These are phyloP conservation scores for Dictyostelium intermedium DNA, from an alignment of 78 protist species.

Conservation along the genomic window DNA sequence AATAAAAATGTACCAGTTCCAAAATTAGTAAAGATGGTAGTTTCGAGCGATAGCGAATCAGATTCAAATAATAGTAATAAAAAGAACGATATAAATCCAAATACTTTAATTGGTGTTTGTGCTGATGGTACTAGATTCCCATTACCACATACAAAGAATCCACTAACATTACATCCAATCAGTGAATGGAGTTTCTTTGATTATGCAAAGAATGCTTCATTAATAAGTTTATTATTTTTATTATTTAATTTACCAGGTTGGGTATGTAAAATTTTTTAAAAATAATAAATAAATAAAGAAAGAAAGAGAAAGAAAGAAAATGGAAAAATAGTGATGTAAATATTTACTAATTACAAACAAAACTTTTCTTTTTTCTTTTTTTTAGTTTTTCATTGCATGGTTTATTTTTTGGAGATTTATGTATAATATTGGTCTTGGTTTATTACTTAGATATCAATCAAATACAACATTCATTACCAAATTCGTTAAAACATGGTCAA, in stretches of 20 bases:
- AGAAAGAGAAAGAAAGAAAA: neutral
- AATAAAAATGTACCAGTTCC: neutral
- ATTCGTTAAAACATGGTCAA: neutral
- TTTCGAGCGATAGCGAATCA: slow-evolving; percentile 45
- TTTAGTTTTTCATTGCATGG: slow-evolving; percentile 57
- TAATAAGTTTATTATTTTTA: slow-evolving; percentile 46
- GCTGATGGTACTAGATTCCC: slow-evolving; percentile 68
- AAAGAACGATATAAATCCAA: neutral
- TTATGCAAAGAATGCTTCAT: slow-evolving; percentile 77
- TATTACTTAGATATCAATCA: slow-evolving; percentile 81
- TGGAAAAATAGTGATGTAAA: neutral
- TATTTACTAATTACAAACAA: no score
- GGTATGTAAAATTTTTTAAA: slow-evolving; percentile 25
- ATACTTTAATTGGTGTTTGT: slow-evolving; percentile 40
- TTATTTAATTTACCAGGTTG: slow-evolving; percentile 76
- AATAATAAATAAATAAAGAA: neutral
- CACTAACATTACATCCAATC: slow-evolving; percentile 72
- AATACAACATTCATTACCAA: slow-evolving; percentile 21
- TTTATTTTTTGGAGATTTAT: slow-evolving; percentile 90
- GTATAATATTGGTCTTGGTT: slow-evolving; percentile 91
- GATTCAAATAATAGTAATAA: neutral
- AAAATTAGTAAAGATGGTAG: slow-evolving; percentile 32
- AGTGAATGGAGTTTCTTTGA: slow-evolving; percentile 62
- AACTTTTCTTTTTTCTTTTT: neutral
- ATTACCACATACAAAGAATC: slow-evolving; percentile 75